Base-by-base conservation (phyloP, 257 asterid genomes). In the Leonotis leonurus region DNA sequence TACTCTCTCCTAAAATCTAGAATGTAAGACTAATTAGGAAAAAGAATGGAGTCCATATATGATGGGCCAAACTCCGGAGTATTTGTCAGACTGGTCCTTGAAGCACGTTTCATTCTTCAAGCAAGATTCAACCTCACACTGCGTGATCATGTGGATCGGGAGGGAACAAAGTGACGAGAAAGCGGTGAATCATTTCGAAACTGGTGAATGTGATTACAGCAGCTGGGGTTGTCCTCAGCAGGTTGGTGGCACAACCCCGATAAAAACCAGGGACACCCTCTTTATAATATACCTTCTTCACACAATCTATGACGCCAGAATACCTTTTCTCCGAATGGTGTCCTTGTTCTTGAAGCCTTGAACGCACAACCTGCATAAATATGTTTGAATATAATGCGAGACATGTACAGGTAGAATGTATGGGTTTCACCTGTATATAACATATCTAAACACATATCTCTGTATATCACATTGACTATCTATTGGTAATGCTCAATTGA, bases 321-420 rank as follows among this genome's bases (percentile, higher is more conserved):
- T 92, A 92, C 50, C 91, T 89, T 69, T 86, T 85, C 76, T 83
- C 97, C 10, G 96, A 86, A 71, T 89, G 99, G 69, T 71, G 91
- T 65, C 99, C 99, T 81, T 92, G 99, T 73, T 87, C 99, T 79
- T 92, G 99, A 58, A 92, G 97, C 75, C 97, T 85, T 16, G 99
- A 89, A 9, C 99, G 92, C 24, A 92, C 97, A 54, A 92, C 97
- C 99, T 92, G 73, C 73, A 72, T 51, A 32, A 24, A n/a, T n/a
- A n/a, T n/a, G n/a, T n/a, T n/a, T n/a, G n/a, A n/a, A n/a, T n/a
- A n/a, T n/a, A n/a, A n/a, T n/a, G n/a, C n/a, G n/a, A n/a, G n/a
- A n/a, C n/a, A n/a, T n/a, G n/a, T n/a, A n/a, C n/a, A n/a, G n/a
- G n/a, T n/a, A n/a, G n/a, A n/a, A n/a, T n/a, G 64, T 5, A 11